A percentile compares a stretch with the other conserved stretches of the same genome.
Evolutionary conservation across 768 basidiomycete genomes (phyloP).

Genomic region (Cystobasidium ongulense): DNA sequence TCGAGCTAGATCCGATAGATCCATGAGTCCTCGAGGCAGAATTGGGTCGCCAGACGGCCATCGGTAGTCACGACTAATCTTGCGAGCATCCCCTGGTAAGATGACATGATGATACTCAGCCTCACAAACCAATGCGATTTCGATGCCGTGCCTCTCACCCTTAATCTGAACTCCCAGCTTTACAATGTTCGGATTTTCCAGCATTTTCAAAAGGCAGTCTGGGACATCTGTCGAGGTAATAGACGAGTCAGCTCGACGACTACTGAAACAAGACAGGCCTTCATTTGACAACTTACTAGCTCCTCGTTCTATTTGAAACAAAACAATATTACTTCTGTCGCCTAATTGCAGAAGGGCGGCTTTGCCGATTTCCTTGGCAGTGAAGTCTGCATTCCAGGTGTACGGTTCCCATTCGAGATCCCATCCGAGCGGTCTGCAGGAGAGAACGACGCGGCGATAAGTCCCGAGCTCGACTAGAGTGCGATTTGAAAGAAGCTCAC

Average conservation of each 20-base stretch:
- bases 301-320: neutral
- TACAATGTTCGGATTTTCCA: slow-evolving; percentile 7
- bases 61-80: neutral
- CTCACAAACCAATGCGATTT: no score
- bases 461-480: no score
- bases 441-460: neutral
- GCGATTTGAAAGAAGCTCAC: neutral
- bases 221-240: neutral
- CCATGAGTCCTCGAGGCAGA: neutral
- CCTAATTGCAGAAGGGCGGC: slow-evolving; percentile 14
- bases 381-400: neutral
- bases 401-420: slow-evolving; percentile 16
- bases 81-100: neutral
- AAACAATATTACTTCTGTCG: slow-evolving; percentile 1
- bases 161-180: slow-evolving; percentile 15
- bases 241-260: no score
- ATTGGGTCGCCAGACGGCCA: neutral
- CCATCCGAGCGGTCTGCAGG: slow-evolving; percentile 7
- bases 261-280: neutral
- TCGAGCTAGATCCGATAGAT: slow-evolving; percentile 8
- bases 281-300: neutral
- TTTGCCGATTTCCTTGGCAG: neutral
- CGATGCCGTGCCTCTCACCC: neutral
- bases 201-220: neutral
- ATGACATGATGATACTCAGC: neutral